These are phyloP conservation scores for Komagataella ulmi DNA, from an alignment of 805 yeast species.

Conservation along the genomic window DNA sequence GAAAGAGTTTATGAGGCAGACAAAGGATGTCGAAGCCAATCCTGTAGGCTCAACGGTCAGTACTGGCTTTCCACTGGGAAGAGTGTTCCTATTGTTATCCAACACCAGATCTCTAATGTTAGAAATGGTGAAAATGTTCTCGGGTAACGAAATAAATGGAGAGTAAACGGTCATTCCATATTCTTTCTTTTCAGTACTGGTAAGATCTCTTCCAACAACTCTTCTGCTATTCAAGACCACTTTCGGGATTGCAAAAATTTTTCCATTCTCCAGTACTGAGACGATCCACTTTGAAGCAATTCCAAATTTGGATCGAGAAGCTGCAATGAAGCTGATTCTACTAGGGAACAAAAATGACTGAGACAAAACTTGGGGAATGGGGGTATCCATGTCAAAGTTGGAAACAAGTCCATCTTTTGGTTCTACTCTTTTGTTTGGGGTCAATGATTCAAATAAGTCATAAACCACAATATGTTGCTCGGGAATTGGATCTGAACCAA, in stretches of 20 bases:
- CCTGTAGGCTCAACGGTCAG: slow-evolving; percentile 32
- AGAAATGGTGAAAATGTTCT: slow-evolving; percentile 37
- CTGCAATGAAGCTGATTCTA: slow-evolving; percentile 32
- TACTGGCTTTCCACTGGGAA: slow-evolving; percentile 5
- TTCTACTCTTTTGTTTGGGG: slow-evolving; percentile 28
- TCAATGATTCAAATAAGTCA: slow-evolving; percentile 64
- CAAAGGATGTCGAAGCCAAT: slow-evolving; percentile 70
- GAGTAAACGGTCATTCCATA: slow-evolving; percentile 52
- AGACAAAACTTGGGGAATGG: slow-evolving; percentile 32
- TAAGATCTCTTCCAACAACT: slow-evolving; percentile 38
- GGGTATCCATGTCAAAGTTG: slow-evolving; percentile 17
- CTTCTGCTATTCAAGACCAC: slow-evolving; percentile 56
- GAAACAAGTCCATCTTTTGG: slow-evolving; percentile 14
- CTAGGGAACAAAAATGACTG: slow-evolving; percentile 56
- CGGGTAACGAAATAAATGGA: slow-evolving; percentile 41
- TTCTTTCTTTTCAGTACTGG: slow-evolving; percentile 39
- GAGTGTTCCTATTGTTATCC: not conserved
- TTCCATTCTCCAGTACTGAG: slow-evolving; percentile 44
- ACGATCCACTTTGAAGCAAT: slow-evolving; percentile 58
- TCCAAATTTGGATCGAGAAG: slow-evolving; percentile 50
- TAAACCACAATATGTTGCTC: slow-evolving; percentile 51
- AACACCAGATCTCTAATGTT: slow-evolving; percentile 23
- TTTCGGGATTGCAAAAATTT: slow-evolving; percentile 60
- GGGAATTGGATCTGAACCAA: slow-evolving; percentile 29
- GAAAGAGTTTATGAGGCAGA: slow-evolving; percentile 43